Base-by-base conservation (phyloP, 768 basidiomycete genomes). In the Auriscalpium orientale region DNA sequence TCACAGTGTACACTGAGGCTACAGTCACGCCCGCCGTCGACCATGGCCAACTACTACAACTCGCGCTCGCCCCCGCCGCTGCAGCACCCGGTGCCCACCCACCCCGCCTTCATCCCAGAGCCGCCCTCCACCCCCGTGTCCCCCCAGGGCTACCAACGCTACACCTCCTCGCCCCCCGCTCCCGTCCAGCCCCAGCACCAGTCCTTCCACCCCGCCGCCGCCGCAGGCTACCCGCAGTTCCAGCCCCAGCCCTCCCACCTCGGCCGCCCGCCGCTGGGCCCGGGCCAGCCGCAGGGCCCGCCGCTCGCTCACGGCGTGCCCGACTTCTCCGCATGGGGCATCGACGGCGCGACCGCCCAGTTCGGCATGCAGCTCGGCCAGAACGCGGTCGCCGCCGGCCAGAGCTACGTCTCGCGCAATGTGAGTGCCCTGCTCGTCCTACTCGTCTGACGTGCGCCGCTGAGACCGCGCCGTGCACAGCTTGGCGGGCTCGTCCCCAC, bases 331-430 rank as follows among this genome's bases (percentile, higher is more conserved):
- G 84, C 85, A 13, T 91, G 88, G 88, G 89, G 90, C 0, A 79
- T 98, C 71, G 87, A 97, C 69, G 91, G 91, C 65, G 84, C 92
- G 10, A 98, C 97, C 2, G 91, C 97, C 0, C 89, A 95, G 69
- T 86, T 99, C 67, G 92, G 95, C 20, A 91, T 98, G 82, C 95
- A 98, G 69, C 82, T 98, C 34, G 95, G 95, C 4, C 84, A 85
- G 60, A 90, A 82, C 58, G 95, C 95, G 0, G 87, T 98, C 2
- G 85, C 87, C 7, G 95, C 93, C 0, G 95, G 97, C 0, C 93
- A 95, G 69, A 91, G 94, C 49, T 98, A 98, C 61, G 87, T 99
- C 48, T 91, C 94, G 71, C 87, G 88, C 70, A 98, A 98, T 68
- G 91, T 95, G 60, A 59, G 85, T 75, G 54, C 18, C 20, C 22